Evolutionary conservation across 345 rosid species (phyloP).

Genomic region (Durio zibethinus): DNA sequence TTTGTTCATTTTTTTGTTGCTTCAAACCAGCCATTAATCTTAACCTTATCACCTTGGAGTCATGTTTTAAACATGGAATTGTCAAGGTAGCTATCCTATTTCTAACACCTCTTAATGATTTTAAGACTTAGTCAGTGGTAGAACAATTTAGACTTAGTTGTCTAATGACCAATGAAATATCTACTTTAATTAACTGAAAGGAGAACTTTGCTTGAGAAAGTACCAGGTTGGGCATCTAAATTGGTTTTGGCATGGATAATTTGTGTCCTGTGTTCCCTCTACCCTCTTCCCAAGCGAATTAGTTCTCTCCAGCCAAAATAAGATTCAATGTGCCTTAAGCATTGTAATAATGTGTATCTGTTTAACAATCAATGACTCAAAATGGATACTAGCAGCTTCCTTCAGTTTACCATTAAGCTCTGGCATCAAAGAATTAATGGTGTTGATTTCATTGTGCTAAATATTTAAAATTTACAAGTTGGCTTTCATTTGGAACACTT

Average conservation of each 20-base stretch:
- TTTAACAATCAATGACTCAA: background rate
- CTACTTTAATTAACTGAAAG: background rate
- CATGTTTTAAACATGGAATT: conserved; percentile 3
- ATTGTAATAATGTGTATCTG: background rate
- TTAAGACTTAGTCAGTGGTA: conserved; percentile 1
- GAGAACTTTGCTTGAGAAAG: background rate
- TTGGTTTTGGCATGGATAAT: background rate
- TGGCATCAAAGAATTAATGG: background rate
- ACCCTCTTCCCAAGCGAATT: background rate
- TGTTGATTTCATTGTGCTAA: background rate
- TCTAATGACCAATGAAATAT: background rate
- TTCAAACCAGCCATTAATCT: background rate
- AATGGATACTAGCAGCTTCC: background rate
- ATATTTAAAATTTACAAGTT: background rate
- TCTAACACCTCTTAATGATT: background rate
- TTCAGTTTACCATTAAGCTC: background rate
- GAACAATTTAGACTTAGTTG: conserved; percentile 5
- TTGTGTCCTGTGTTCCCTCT: background rate
- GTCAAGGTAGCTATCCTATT: background rate
- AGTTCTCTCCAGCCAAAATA: background rate
- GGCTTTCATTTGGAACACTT: background rate
- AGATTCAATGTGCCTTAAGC: conserved; percentile 2
- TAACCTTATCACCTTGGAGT: background rate
- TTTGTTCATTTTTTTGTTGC: background rate
- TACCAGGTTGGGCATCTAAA: background rate